Conservation (phyloP, 2,329 filamentous ascomycete genomes). For the Ophiostoma pallidulum region DNA sequence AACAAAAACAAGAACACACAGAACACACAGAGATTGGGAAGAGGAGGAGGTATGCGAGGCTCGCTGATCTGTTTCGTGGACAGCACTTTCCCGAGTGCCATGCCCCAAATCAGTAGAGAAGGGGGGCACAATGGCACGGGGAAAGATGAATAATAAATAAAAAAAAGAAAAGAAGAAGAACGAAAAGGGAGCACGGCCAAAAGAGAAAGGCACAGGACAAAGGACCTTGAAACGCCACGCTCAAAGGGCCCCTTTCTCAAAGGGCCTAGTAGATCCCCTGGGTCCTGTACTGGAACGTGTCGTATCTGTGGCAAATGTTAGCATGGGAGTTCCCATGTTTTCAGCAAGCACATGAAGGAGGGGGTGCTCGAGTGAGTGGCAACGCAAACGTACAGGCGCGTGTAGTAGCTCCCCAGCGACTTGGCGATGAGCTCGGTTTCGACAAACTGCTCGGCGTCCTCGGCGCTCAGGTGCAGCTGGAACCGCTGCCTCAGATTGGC, state of each 20-base stretch:
- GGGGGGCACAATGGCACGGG: background rate
- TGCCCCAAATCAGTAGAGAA: background rate
- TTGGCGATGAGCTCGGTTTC: constrained; percentile 72
- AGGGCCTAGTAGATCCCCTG: constrained; percentile 65
- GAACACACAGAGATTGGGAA: background rate
- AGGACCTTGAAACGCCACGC: no score
- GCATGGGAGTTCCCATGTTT: background rate
- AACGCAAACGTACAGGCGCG: constrained; percentile 60
- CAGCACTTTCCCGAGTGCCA: background rate
- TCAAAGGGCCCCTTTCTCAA: background rate
- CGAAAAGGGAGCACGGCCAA: background rate
- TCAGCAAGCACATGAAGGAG: background rate
- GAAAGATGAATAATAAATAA: background rate
- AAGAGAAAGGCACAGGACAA: no score
- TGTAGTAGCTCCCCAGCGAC: constrained; percentile 79
- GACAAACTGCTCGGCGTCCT: constrained; percentile 73
- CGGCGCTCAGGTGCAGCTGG: constrained; percentile 71
- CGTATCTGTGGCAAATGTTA: constrained; percentile 46
- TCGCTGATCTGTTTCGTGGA: no score
- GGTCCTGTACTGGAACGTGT: constrained; percentile 80
- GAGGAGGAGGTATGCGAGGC: no score
- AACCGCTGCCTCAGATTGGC: constrained; percentile 63
- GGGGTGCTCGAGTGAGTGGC: background rate
- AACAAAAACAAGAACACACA: background rate
- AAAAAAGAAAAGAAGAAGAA: background rate